Evolutionary conservation across 192 early-diverging fungal genomes (phyloP).

Genomic region (Thamnidium elegans): DNA sequence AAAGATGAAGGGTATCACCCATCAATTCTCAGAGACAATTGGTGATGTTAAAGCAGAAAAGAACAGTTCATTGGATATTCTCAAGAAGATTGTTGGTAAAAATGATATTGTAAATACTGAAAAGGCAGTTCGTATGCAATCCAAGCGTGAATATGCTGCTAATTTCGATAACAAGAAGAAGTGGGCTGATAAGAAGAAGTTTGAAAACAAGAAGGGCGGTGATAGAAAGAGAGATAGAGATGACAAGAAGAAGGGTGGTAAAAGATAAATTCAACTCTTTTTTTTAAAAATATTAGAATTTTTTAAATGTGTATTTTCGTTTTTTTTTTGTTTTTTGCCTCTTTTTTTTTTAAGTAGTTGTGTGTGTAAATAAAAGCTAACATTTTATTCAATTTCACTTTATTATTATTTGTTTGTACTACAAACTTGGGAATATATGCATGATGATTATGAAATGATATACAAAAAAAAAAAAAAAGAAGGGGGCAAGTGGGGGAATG

Average conservation of each 20-base stretch:
- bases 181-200: not conserved
- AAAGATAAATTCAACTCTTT: not conserved
- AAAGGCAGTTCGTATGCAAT: conserved; percentile 40
- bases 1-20: conserved; percentile 77
- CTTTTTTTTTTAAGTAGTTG: not conserved
- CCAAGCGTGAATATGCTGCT: not conserved
- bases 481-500: not conserved
- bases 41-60: conserved; percentile 67
- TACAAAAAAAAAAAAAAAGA: not conserved
- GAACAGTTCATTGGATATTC: conserved; percentile 62
- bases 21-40: conserved; percentile 64
- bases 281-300: too few species aligned
- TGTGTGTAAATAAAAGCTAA: too few species aligned
- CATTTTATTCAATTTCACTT: too few species aligned
- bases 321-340: too few species aligned
- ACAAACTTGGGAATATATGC: too few species aligned
- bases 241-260: conserved; percentile 3
- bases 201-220: not conserved
- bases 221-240: not conserved
- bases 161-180: conserved; percentile 1
- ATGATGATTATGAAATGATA: not conserved
- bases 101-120: conserved; percentile 48
- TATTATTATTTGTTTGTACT: not conserved
- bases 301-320: too few species aligned
- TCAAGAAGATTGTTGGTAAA: conserved; percentile 64